Base-by-base conservation (phyloP, 2,329 filamentous ascomycete species). In the Fusarium napiforme region DNA sequence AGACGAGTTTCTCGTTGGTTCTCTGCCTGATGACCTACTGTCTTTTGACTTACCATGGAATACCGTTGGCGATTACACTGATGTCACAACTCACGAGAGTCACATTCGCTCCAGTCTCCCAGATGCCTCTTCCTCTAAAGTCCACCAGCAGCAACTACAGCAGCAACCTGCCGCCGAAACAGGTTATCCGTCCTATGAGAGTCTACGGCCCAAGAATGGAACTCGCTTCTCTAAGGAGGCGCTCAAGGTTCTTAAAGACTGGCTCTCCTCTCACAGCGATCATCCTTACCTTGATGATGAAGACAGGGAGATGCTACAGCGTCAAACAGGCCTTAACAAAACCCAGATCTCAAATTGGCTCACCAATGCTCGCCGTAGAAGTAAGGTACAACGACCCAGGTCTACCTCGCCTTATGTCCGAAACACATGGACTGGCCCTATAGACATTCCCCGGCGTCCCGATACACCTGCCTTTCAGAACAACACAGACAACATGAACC, bases 121-220 rank as follows among this genome's bases (percentile, higher is more conserved):
- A 4, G 0, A 3, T 16, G 40, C 2, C 40, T 43, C n/a, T 5
- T 6, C n/a, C 1, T 10, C 3, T n/a, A 12, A 42, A 23, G 5
- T 14, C 4, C 39, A 21, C 12, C 39, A 42, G 39, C 23, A 45
- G 34, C 15, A 16, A 16, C 15, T 7, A 2, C 15, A 16, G 34
- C 14, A 2, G 1, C 34, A 36, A 15, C 34, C 14, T 36, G 34
- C 15, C 15, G 34, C 34, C 7, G 16, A 8, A 4, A 12, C 1
- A 45, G 1, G 4, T 26, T 11, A 19, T 26, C 16, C 42, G n/a
- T 5, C 10, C 5, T 45, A 4, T 1, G 23, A 12, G 0, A 18
- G 0, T 23, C 16, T 49, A 7, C 19, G 10, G 1, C 2, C 46
- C 1, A 49, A 49, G 0, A 49, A 1, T 5, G 10, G 46, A 3